These are phyloP conservation scores for Exophiala mesophila DNA, from an alignment of 2,329 filamentous ascomycete genomes.

Conservation along the genomic window DNA sequence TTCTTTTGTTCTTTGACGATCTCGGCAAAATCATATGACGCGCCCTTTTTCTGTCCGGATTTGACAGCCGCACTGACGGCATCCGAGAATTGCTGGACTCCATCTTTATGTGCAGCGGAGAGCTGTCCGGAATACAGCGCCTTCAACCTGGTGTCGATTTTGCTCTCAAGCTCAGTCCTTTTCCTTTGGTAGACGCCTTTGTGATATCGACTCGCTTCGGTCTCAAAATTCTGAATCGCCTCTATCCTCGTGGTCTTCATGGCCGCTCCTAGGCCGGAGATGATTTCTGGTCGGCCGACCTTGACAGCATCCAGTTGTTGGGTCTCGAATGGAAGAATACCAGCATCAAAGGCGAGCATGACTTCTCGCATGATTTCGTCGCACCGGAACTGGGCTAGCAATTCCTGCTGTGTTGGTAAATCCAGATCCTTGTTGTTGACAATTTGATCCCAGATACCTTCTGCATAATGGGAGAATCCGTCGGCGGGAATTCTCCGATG, in stretches of 20 bases:
- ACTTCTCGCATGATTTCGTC: constrained; percentile 95
- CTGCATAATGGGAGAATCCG: constrained; percentile 89
- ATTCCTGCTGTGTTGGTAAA: constrained; percentile 91
- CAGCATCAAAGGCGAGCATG: constrained; percentile 72
- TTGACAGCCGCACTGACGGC: constrained; percentile 85
- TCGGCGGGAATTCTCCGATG: constrained; percentile 94
- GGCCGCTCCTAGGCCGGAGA: constrained; percentile 67
- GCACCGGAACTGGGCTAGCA: constrained; percentile 93
- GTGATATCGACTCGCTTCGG: constrained; percentile 88
- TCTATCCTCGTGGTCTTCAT: constrained; percentile 69
- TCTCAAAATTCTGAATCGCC: constrained; percentile 78
- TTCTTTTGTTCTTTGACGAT: constrained; percentile 82
- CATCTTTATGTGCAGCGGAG: constrained; percentile 79
- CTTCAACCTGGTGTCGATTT: constrained; percentile 85
- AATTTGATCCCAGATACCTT: constrained; percentile 97
- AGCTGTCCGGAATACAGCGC: constrained; percentile 84
- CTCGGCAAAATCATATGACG: constrained; percentile 87
- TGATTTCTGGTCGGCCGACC: constrained; percentile 66
- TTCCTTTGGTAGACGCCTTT: constrained; percentile 91
- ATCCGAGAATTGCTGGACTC: constrained; percentile 77
- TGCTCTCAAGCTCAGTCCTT: constrained; percentile 73
- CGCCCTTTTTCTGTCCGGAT: constrained; percentile 84
- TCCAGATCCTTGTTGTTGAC: constrained; percentile 98
- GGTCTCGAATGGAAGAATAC: constrained; percentile 79
- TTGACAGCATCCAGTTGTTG: constrained; percentile 70